These are phyloP conservation scores for Phytophthora aleatoria DNA, from an alignment of 352 stramenopile genomes.

Conservation along the genomic window DNA sequence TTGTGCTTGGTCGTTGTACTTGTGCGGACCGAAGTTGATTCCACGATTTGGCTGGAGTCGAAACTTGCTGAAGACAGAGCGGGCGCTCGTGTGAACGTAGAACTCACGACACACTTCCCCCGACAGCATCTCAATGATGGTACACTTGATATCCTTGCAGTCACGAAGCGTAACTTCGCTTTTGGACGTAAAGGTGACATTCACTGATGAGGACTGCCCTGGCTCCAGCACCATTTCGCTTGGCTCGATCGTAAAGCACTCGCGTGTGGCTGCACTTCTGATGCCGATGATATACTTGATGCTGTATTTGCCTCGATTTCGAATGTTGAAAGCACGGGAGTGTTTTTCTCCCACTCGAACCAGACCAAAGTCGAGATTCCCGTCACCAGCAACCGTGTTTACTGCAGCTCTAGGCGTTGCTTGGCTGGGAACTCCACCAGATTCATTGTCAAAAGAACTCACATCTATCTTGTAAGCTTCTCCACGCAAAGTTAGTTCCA, in stretches of 20 bases:
- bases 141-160: conserved; percentile 93
- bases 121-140: conserved; percentile 92
- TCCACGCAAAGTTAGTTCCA: conserved; percentile 57
- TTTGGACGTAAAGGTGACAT: conserved; percentile 79
- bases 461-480: conserved; percentile 94
- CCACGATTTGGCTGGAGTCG: conserved; percentile 88
- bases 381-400: conserved; percentile 38
- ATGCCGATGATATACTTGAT: conserved; percentile 88
- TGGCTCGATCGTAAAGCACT: conserved; percentile 87
- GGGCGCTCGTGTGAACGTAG: conserved; percentile 70
- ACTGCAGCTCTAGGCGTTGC: neutral
- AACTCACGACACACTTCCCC: conserved; percentile 92
- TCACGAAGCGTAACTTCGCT: conserved; percentile 87
- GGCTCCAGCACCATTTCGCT: conserved; percentile 77
- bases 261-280: conserved; percentile 43
- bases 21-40: conserved; percentile 93
- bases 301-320: conserved; percentile 94
- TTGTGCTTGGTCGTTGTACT: conserved; percentile 85
- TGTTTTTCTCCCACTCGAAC: conserved; percentile 91
- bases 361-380: conserved; percentile 91
- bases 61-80: conserved; percentile 87
- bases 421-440: conserved; percentile 16
- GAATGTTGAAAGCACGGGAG: conserved; percentile 81
- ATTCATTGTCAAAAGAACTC: conserved; percentile 71
- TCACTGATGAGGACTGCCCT: conserved; percentile 66